Percentiles rank a stretch among this genome's conserved stretches.
Conservation (phyloP, 2,329 filamentous ascomycete genomes). For the Fusarium guadeloupense region DNA sequence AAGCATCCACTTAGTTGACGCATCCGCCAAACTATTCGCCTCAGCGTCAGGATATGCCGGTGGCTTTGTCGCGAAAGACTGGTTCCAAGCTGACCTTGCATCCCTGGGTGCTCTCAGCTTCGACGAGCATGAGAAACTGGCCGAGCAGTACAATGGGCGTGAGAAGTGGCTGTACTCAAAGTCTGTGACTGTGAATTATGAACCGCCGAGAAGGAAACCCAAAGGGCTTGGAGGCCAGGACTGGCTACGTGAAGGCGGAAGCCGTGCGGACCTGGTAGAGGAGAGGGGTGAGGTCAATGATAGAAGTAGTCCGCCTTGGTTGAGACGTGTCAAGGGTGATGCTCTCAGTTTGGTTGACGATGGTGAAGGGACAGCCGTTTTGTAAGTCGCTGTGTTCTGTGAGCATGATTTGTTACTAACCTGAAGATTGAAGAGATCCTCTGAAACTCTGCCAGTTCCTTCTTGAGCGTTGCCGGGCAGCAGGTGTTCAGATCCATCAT, state of each 20-base stretch:
- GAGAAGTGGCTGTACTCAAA: slow-evolving; percentile 60
- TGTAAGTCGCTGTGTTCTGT: slow-evolving; percentile 56
- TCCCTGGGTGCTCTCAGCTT: slow-evolving; percentile 74
- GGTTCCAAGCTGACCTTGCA: slow-evolving; percentile 68
- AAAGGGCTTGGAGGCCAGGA: slow-evolving; percentile 62
- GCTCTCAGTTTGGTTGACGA: slow-evolving; percentile 69
- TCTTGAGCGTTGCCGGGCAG: slow-evolving; percentile 62
- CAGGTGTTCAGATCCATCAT: slow-evolving; percentile 73
- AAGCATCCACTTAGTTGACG: slow-evolving; percentile 59
- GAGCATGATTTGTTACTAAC: slow-evolving; percentile 2
- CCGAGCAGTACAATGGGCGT: slow-evolving; percentile 65
- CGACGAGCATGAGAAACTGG: slow-evolving; percentile 71
- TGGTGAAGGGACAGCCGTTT: slow-evolving; percentile 69
- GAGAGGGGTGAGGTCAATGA: slow-evolving; percentile 43
- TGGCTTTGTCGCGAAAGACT: slow-evolving; percentile 78
- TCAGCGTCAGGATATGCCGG: slow-evolving; percentile 79
- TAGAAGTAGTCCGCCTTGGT: slow-evolving; percentile 46
- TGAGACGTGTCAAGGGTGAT: slow-evolving; percentile 58
- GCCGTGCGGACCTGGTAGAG: slow-evolving; percentile 63
- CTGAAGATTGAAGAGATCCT: slow-evolving; percentile 65
- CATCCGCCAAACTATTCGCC: slow-evolving; percentile 67
- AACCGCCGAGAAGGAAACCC: slow-evolving; percentile 48
- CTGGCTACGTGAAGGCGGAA: slow-evolving; percentile 73
- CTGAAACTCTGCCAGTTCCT: slow-evolving; percentile 72
- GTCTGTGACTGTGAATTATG: slow-evolving; percentile 67